phyloP scores from a whole-genome alignment of 805 yeast species.

The Priceomyces carsonii region DNA sequence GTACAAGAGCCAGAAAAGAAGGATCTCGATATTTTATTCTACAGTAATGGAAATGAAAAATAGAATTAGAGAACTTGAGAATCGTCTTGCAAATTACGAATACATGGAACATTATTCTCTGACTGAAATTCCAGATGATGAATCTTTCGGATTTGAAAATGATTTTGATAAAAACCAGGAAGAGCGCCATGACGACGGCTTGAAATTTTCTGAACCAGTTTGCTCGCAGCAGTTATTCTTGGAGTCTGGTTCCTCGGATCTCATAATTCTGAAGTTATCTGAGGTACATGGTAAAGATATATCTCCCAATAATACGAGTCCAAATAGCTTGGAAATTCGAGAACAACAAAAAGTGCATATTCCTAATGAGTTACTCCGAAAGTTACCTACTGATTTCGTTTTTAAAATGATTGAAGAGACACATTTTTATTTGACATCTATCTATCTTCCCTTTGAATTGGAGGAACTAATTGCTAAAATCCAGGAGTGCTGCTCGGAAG shows the following conservation, averaged over 20 bases:
- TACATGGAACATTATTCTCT: too few species aligned
- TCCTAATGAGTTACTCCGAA: background rate
- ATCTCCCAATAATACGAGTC: background rate
- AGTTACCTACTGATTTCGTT: too few species aligned
- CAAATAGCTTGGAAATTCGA: background rate
- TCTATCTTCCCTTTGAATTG: constrained; percentile 2
- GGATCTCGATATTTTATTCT: constrained; percentile 12
- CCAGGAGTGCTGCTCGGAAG: background rate
- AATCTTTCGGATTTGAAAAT: too few species aligned
- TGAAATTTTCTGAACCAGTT: background rate
- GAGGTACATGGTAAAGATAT: constrained; percentile 1
- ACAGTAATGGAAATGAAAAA: constrained; percentile 4
- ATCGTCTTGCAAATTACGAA: background rate
- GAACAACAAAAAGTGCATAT: background rate
- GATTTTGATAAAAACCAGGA: background rate
- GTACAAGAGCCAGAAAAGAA: constrained; percentile 20
- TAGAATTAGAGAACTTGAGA: background rate
- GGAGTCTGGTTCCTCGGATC: constrained; percentile 5
- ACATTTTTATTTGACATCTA: constrained; percentile 3
- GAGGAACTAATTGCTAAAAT: constrained; percentile 1
- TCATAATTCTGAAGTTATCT: constrained; percentile 1
- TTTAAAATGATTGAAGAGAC: background rate
- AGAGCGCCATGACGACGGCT: background rate
- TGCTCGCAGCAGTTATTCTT: too few species aligned
- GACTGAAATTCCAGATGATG: too few species aligned